Conservation (phyloP, 176 grass and related monocot genomes). For the Chrysopogon serrulatus region DNA sequence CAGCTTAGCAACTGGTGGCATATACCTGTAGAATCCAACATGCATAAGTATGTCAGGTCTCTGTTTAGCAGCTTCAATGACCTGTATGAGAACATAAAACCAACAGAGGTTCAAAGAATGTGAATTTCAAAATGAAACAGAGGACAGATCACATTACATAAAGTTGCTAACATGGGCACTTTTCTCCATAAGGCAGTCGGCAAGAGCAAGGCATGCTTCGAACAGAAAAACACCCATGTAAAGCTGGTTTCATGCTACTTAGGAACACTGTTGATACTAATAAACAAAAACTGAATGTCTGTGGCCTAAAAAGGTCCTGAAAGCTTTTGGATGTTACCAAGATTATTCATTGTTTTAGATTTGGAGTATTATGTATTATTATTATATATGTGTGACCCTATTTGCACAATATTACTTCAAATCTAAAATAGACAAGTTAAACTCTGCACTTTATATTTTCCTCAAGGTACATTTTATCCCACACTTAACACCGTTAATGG, state of each 20-base stretch:
- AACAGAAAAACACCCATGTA: too few species aligned
- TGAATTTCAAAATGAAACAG: background rate
- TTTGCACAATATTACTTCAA: too few species aligned
- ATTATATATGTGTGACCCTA: too few species aligned
- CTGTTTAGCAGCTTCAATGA: conserved; percentile 62
- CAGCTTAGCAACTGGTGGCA: conserved; percentile 87
- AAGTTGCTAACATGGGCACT: too few species aligned
- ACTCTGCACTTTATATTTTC: too few species aligned
- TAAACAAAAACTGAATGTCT: background rate
- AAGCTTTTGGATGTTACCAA: conserved; percentile 21
- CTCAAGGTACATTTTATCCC: too few species aligned
- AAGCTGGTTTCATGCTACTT: background rate
- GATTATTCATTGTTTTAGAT: too few species aligned
- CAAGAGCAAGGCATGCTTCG: too few species aligned
- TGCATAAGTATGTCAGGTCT: conserved; percentile 67
- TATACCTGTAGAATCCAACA: conserved; percentile 90
- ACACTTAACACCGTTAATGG: too few species aligned
- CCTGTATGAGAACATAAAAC: conserved; percentile 29
- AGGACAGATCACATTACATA: background rate
- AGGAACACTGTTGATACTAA: background rate
- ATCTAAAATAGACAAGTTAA: too few species aligned
- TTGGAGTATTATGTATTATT: too few species aligned
- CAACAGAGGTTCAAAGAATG: background rate
- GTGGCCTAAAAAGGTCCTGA: conserved; percentile 64
- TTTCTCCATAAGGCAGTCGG: too few species aligned